These are phyloP conservation scores for Antrodiella citrinella DNA, from an alignment of 768 basidiomycete species.

Conservation along the genomic window DNA sequence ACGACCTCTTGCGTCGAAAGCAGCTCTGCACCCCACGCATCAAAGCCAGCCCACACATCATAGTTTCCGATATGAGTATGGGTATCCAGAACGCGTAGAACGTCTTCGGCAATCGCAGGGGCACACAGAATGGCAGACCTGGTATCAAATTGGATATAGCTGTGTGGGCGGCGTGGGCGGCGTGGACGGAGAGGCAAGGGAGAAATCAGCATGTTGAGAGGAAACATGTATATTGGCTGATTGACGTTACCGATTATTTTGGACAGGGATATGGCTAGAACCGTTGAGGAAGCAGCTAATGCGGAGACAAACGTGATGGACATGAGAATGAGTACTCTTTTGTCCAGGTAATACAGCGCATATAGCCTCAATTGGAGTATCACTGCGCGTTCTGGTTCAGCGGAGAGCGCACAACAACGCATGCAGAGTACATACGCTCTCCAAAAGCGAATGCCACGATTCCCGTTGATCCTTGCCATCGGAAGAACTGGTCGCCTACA, in stretches of 20 bases:
- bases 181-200: background rate
- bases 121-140: slow-evolving; percentile 32
- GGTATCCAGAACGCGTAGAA: slow-evolving; percentile 59
- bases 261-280: slow-evolving; percentile 40
- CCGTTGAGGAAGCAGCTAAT: slow-evolving; percentile 32
- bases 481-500: slow-evolving; percentile 38
- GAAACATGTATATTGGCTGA: background rate
- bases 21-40: slow-evolving; percentile 40
- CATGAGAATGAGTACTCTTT: slow-evolving; percentile 41
- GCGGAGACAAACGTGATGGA: slow-evolving; percentile 31
- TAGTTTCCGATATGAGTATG: slow-evolving; percentile 42
- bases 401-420: background rate
- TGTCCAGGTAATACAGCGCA: slow-evolving; percentile 49
- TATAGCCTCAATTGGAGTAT: slow-evolving; percentile 59
- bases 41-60: slow-evolving; percentile 45
- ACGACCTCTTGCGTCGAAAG: slow-evolving; percentile 21
- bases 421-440: slow-evolving; percentile 32
- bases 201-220: background rate
- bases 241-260: slow-evolving; percentile 29
- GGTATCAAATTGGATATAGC: slow-evolving; percentile 6
- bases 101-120: slow-evolving; percentile 26
- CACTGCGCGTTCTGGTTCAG: slow-evolving; percentile 23
- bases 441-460: slow-evolving; percentile 44
- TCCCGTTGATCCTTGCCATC: slow-evolving; percentile 58
- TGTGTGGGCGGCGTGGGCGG: slow-evolving; percentile 1